Conservation (phyloP, 2,329 filamentous ascomycete species). For the Ophiocordyceps camponoti-leonardi region DNA sequence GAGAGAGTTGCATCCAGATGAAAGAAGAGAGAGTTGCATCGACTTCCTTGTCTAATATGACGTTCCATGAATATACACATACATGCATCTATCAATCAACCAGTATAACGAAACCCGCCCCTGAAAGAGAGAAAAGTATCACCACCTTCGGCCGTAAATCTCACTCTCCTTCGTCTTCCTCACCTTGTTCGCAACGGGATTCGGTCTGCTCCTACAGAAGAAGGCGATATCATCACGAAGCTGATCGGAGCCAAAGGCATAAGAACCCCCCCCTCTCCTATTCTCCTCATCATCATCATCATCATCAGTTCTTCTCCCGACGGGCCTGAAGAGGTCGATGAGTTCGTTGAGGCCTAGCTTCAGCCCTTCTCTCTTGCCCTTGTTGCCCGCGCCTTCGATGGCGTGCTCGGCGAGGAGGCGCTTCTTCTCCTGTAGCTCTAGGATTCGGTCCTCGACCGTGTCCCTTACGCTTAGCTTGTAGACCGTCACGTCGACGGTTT, state of each 20-base stretch:
- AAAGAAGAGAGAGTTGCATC: too few relatives aligned
- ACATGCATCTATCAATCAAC: too few relatives aligned
- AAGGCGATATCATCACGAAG: not conserved
- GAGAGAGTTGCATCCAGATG: too few relatives aligned
- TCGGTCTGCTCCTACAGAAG: constrained; percentile 3
- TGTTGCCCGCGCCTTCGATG: constrained; percentile 47
- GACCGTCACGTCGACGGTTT: constrained; percentile 84
- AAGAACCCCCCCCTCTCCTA: too few relatives aligned
- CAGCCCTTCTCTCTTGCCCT: constrained; percentile 51
- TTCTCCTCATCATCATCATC: too few relatives aligned
- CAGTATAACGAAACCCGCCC: too few relatives aligned
- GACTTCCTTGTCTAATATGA: too few relatives aligned
- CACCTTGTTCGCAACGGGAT: constrained; percentile 7
- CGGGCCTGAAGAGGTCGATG: constrained; percentile 65
- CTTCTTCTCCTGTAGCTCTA: constrained; percentile 91
- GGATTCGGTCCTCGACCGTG: constrained; percentile 83
- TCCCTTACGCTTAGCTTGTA: constrained; percentile 82
- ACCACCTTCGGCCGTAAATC: constrained; percentile 26
- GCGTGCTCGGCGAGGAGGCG: constrained; percentile 78
- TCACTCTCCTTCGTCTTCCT: constrained; percentile 17
- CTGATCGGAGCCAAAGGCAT: not conserved
- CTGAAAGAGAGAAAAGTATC: too few relatives aligned
- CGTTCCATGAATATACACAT: too few relatives aligned
- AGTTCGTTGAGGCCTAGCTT: constrained; percentile 92
- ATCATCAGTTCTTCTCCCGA: constrained; percentile 1